Evolutionary conservation across 1,284 basidiomycete species (phyloP), one percentile per base, ranked within the genome.

Genomic region (Ceratobasidium sp.): DNA sequence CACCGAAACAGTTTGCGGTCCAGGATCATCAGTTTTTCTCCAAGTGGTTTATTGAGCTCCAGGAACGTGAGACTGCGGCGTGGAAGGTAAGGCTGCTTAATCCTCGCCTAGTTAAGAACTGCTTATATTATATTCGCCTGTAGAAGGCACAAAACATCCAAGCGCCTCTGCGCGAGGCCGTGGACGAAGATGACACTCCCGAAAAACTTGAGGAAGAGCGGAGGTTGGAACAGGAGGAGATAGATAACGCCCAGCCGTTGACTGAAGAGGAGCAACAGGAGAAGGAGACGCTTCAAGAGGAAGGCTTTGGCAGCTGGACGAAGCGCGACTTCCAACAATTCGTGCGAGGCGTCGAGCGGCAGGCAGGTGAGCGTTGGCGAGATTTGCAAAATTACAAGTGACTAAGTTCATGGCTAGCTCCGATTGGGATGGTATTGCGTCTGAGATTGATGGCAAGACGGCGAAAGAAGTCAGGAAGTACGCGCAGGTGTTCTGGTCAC

Each of bases 1-100:
- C 95, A 1, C 97, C 97, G 12, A 97, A 97, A 84, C 96, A 98
- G 85, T 90, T 97, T 78, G 87, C 90, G 20, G 89, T 94, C 93
- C 93, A 97, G 86, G 97, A 99, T 84, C 98, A 97, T 89, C 97
- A 99, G 83, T 99, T 99, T 89, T 98, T 95, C 87, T 94, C 97
- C 2, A 90, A 92, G 0, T 89, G 93, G 65, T 86, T 99, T 10
- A 89, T 91, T 12, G 93, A 93, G 82, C 87, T 99, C 62, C 96
- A 99, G 84, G 95, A 98, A 82, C 91, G 93, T 78, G 98, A 99
- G 84, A 87, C 93, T 44, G 92, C 93, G 5, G 93, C 92, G 23
- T 92, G 93, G 85, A 93, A 93, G 87, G 94, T 92, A 71, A 70
- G 86, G 80, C 28, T 40, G 42, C 23, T 20, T n/a, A 20, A 40